phyloP scores from a whole-genome alignment of 176 grass and related monocot genomes.

The Areca catechu region DNA sequence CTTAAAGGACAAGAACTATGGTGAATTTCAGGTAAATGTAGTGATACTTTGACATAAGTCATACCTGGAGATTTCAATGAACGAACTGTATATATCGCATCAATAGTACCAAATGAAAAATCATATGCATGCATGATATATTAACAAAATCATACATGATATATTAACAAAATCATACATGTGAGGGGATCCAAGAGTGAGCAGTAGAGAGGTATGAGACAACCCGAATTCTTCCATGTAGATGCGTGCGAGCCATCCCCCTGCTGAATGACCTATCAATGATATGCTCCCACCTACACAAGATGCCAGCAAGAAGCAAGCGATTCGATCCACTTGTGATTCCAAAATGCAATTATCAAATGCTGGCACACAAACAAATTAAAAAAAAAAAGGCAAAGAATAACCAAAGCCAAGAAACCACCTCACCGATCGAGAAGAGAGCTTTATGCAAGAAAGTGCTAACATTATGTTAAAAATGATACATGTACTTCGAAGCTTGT shows the following conservation, averaged over 20 bases:
- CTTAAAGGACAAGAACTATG: too few species aligned
- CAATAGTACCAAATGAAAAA: background rate
- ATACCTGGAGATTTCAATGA: too few species aligned
- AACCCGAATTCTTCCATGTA: constrained; percentile 66
- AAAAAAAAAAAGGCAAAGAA: background rate
- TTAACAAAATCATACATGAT: constrained; percentile 10
- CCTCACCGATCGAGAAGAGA: too few species aligned
- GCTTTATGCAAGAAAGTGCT: too few species aligned
- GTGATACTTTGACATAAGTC: too few species aligned
- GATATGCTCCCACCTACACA: constrained; percentile 51
- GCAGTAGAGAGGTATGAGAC: constrained; percentile 51
- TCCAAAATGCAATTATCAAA: too few species aligned
- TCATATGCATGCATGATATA: background rate
- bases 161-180: constrained; percentile 38
- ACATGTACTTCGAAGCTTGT: too few species aligned
- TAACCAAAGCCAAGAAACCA: background rate
- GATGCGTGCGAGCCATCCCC: constrained; percentile 70
- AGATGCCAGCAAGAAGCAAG: background rate
- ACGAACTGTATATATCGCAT: too few species aligned
- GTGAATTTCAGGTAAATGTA: too few species aligned
- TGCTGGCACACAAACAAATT: background rate
- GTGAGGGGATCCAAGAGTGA: constrained; percentile 83
- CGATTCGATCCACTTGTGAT: too few species aligned
- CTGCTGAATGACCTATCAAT: constrained; percentile 85
- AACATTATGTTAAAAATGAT: too few species aligned